Evolutionary conservation across 139 green algal genomes (phyloP).

Genomic region (Desmodesmus armatus): DNA sequence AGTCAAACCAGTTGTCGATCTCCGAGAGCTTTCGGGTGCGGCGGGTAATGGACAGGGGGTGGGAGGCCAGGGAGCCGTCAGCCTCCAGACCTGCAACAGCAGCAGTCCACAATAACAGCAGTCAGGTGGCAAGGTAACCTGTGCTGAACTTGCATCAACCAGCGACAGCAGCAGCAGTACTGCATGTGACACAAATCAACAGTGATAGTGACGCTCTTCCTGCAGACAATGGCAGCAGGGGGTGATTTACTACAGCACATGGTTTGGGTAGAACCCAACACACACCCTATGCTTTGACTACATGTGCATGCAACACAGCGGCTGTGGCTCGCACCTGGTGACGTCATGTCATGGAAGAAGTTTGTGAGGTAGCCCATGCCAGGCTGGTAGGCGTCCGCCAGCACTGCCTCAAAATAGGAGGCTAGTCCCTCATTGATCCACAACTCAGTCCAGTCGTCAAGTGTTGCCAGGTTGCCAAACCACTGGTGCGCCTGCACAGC

Average conservation of each 20-base stretch:
- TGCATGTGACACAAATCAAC: too few species aligned
- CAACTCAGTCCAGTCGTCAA: slow-evolving; percentile 88
- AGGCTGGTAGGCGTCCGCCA: slow-evolving; percentile 54
- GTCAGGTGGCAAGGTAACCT: too few species aligned
- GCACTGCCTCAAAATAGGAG: slow-evolving; percentile 85
- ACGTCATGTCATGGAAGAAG: background rate
- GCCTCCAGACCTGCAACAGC: slow-evolving; percentile 45
- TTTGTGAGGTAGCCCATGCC: slow-evolving; percentile 48
- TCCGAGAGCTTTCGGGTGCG: slow-evolving; percentile 57
- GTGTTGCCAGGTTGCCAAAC: slow-evolving; percentile 90
- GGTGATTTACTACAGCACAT: too few species aligned
- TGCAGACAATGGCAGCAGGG: too few species aligned
- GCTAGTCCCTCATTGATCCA: slow-evolving; percentile 96
- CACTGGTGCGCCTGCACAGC: slow-evolving; percentile 77
- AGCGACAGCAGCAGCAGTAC: too few species aligned
- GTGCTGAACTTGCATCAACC: too few species aligned
- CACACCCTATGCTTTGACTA: too few species aligned
- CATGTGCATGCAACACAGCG: too few species aligned
- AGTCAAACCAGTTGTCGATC: slow-evolving; percentile 75
- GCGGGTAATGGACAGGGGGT: slow-evolving; percentile 52
- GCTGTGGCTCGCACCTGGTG: slow-evolving; percentile 25
- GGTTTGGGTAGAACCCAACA: too few species aligned
- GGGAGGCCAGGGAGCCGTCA: slow-evolving; percentile 39
- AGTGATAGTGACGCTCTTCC: too few species aligned
- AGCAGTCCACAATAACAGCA: too few species aligned